phyloP scores from a whole-genome alignment of 1,139 yeast species.

The Debaryomyces subglobosus region DNA sequence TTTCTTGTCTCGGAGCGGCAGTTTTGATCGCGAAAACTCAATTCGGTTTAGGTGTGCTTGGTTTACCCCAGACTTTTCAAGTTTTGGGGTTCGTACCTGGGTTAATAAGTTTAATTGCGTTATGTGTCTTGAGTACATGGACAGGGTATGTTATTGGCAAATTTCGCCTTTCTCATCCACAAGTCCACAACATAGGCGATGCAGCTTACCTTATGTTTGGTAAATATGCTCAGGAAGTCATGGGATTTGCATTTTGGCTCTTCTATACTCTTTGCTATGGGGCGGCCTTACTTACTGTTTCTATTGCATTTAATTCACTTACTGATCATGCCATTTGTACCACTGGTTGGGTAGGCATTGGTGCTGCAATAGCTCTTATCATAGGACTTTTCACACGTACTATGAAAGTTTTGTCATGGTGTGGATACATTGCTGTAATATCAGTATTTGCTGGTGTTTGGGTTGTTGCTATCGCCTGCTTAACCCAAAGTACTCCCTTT shows the following conservation, averaged over 20 bases:
- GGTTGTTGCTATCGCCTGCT: slow-evolving; percentile 14
- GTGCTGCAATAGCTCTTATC: slow-evolving; percentile 12
- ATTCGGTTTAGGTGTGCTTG: slow-evolving; percentile 16
- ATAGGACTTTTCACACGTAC: slow-evolving; percentile 14
- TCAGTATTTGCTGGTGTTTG: slow-evolving; percentile 14
- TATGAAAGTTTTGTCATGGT: slow-evolving; percentile 16
- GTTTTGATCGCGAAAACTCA: slow-evolving; percentile 14
- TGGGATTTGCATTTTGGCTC: slow-evolving; percentile 15
- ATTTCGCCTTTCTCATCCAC: slow-evolving; percentile 15
- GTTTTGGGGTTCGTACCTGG: slow-evolving; percentile 17
- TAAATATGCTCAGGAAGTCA: slow-evolving; percentile 10
- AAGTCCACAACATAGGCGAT: slow-evolving; percentile 15
- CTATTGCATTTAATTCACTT: slow-evolving; percentile 14
- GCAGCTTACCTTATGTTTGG: slow-evolving; percentile 14
- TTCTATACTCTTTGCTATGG: slow-evolving; percentile 13
- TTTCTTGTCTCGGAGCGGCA: slow-evolving; percentile 14
- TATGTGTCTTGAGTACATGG: slow-evolving; percentile 16
- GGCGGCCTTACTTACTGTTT: slow-evolving; percentile 12
- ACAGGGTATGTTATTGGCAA: slow-evolving; percentile 15
- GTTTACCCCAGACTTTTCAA: slow-evolving; percentile 15
- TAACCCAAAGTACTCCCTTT: slow-evolving; percentile 13
- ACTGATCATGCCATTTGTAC: slow-evolving; percentile 15
- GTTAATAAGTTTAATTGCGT: slow-evolving; percentile 11
- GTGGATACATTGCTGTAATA: slow-evolving; percentile 14
- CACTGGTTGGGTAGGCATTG: slow-evolving; percentile 12